These are phyloP conservation scores for Narthecium ossifragum DNA, from an alignment of 106 monocot species.

Conservation along the genomic window DNA sequence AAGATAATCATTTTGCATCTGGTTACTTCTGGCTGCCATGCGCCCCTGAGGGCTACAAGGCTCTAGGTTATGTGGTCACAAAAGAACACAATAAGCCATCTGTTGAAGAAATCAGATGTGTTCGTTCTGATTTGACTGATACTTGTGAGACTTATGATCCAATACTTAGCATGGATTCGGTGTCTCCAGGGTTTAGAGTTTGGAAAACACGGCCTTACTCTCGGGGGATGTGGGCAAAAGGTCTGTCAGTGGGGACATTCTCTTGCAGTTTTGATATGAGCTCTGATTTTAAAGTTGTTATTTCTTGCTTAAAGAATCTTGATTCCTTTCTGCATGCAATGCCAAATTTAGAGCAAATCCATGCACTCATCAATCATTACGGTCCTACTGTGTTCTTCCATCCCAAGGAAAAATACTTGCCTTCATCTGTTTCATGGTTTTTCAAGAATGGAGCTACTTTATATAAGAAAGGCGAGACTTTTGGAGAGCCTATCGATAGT, in stretches of 20 bases:
- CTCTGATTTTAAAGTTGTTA: slow-evolving; percentile 18
- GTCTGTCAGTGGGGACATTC: slow-evolving; percentile 72
- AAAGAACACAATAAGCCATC: slow-evolving; percentile 56
- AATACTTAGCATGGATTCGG: slow-evolving; percentile 29
- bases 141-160: slow-evolving; percentile 42
- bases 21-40: slow-evolving; percentile 82
- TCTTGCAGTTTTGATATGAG: slow-evolving; percentile 32
- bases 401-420: slow-evolving; percentile 76
- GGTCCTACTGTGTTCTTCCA: slow-evolving; percentile 96
- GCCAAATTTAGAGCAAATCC: slow-evolving; percentile 84
- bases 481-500: slow-evolving; percentile 46
- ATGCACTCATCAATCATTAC: slow-evolving; percentile 76
- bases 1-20: slow-evolving; percentile 25
- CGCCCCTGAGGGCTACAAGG: slow-evolving; percentile 69
- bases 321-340: slow-evolving; percentile 57
- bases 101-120: slow-evolving; percentile 68
- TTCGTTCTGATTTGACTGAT: slow-evolving; percentile 75
- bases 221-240: slow-evolving; percentile 67
- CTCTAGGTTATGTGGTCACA: slow-evolving; percentile 73
- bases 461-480: slow-evolving; percentile 32
- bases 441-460: slow-evolving; percentile 83
- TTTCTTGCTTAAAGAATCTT: slow-evolving; percentile 73
- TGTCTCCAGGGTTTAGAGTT: slow-evolving; percentile 23
- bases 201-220: slow-evolving; percentile 52
- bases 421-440: slow-evolving; percentile 94